These are phyloP conservation scores for Diaporthe sp. DNA, from an alignment of 2,329 filamentous ascomycete genomes.

Conservation along the genomic window DNA sequence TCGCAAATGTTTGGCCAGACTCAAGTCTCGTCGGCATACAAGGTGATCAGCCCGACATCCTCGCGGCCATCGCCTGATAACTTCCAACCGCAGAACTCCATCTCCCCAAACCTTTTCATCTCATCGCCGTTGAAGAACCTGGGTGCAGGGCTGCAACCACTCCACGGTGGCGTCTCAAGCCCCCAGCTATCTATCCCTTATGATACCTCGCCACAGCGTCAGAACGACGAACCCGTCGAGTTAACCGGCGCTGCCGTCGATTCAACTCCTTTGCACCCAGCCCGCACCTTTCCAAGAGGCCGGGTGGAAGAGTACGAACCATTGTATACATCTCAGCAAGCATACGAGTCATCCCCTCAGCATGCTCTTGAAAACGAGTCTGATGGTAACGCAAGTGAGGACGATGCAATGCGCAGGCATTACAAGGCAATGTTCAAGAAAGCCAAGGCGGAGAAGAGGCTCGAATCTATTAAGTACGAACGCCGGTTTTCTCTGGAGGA, in stretches of 20 bases:
- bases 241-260: slow-evolving; percentile 7
- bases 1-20: slow-evolving; percentile 70
- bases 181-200: slow-evolving; percentile 47
- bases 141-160: slow-evolving; percentile 62
- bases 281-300: slow-evolving; percentile 36
- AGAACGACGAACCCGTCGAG: slow-evolving; percentile 35
- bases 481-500: slow-evolving; percentile 52
- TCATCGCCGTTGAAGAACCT: slow-evolving; percentile 66
- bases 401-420: slow-evolving; percentile 52
- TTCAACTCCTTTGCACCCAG: slow-evolving; percentile 1
- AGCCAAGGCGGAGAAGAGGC: slow-evolving; percentile 55
- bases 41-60: slow-evolving; percentile 67
- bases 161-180: slow-evolving; percentile 57
- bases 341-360: slow-evolving; percentile 44
- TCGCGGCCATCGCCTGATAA: slow-evolving; percentile 68
- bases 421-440: slow-evolving; percentile 55
- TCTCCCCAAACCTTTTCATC: slow-evolving; percentile 59
- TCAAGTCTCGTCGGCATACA: slow-evolving; percentile 66
- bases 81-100: slow-evolving; percentile 55
- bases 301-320: slow-evolving; percentile 60
- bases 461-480: slow-evolving; percentile 57
- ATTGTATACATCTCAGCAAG: slow-evolving; percentile 61
- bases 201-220: slow-evolving; percentile 37
- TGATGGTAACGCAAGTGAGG: slow-evolving; percentile 46
- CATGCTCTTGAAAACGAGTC: slow-evolving; percentile 36